Base-by-base conservation (phyloP, 2,329 filamentous ascomycete species). In the Fonsecaea pugnacius region DNA sequence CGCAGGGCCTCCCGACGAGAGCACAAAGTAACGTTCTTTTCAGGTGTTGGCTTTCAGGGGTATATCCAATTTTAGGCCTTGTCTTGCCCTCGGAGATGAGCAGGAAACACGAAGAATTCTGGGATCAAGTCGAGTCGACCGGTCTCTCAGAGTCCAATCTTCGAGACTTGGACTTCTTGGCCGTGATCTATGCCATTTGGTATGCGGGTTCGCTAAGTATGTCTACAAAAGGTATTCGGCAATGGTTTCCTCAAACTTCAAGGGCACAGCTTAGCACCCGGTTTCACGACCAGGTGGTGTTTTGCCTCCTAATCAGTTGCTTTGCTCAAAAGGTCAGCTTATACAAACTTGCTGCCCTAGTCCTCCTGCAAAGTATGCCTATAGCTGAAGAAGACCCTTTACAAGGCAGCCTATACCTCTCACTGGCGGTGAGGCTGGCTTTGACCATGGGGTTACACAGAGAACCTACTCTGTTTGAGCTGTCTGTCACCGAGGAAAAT, bases 351-450 rank as follows among this genome's bases (percentile, higher is more conserved):
- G 76, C 77, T 16, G 80, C 81, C 16, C 80, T 82, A 65, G 73
- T 83, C 3, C 73, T 83, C 16, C 74, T 80, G n/a, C 78, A 80
- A 59, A 80, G 78, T 1, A 78, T 81, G 32, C 72, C 81, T 16
- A 76, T 78, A 1, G 78, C 79, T 58, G 81, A 82, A 62, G 80
- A 83, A 69, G 79, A 83, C 51, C 80, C 80, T 5, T 67, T 83
- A 38, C 80, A 78, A 4, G 80, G 77, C 67, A 82, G 80, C 70
- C 72, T 81, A 6, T 82, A 82, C 54, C 77, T 82, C 60, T 80
- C 79, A 30, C 73, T 82, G 10, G 78, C 77, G 4, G 70, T 80
- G 51, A 76, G 78, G 18, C 73, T 79, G 48, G 77, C 78, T 1
- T 70, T 71, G 35, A 67, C 67, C 9, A 69, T 75, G 67, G 74